Percentiles rank a stretch among this genome's conserved stretches.
Conservation (phyloP, 345 rosid species). For the Eucalyptus decipiens region DNA sequence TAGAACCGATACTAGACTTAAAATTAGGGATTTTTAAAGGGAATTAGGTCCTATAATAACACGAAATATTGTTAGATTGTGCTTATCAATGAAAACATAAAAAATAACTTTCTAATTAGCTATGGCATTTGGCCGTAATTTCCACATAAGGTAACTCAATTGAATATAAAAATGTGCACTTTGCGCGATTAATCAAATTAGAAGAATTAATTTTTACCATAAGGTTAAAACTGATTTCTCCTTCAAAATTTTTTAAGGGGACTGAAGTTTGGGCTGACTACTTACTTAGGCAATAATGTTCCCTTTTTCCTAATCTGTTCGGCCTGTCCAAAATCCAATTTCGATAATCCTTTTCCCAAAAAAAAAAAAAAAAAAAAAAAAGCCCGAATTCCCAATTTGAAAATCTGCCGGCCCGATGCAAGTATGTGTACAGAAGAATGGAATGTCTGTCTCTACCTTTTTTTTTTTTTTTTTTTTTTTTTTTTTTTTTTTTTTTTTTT, state of each 20-base stretch:
- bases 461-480: not conserved
- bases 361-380: not conserved
- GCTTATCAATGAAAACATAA: not conserved
- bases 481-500: not conserved
- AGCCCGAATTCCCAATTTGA: not conserved
- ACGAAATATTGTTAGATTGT: not conserved
- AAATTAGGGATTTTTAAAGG: too few relatives aligned
- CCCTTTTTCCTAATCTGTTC: not conserved
- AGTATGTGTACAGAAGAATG: not conserved
- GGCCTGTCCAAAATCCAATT: not conserved
- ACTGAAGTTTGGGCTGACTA: not conserved
- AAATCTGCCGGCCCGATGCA: not conserved
- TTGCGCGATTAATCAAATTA: not conserved
- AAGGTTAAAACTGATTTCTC: not conserved
- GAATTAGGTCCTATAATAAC: not conserved
- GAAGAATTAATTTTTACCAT: not conserved
- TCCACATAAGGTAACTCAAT: not conserved
- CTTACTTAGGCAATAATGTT: not conserved
- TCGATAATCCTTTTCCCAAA: not conserved
- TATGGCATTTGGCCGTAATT: not conserved
- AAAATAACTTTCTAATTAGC: not conserved
- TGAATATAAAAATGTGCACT: not conserved
- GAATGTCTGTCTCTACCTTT: not conserved
- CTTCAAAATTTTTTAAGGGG: not conserved
- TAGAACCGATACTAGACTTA: too few relatives aligned